A percentile compares a stretch with the other conserved stretches of the same genome.
These are phyloP conservation scores for Ceraceosorus guamensis DNA, from an alignment of 1,284 basidiomycete genomes.

Conservation along the genomic window DNA sequence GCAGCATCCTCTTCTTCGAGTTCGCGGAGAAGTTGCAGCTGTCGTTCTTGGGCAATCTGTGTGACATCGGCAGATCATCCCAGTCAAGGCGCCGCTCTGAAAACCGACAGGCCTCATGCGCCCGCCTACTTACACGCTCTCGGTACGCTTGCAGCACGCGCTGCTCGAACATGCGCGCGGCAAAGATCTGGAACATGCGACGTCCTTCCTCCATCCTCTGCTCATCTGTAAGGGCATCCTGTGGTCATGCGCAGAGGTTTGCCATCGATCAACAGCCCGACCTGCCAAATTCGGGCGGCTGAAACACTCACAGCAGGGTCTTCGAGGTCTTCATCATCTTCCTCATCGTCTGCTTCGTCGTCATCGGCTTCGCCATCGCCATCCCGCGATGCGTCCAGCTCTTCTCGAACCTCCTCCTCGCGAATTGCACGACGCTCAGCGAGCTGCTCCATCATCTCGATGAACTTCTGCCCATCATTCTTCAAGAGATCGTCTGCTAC, in stretches of 20 bases:
- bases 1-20: slow-evolving; percentile 79
- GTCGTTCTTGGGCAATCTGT: slow-evolving; percentile 75
- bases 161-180: slow-evolving; percentile 99
- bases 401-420: slow-evolving; percentile 59
- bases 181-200: slow-evolving; percentile 98
- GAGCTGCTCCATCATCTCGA: slow-evolving; percentile 99
- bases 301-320: slow-evolving; percentile 43
- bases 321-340: slow-evolving; percentile 48
- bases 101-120: neutral
- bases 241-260: slow-evolving; percentile 5
- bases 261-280: slow-evolving; percentile 1
- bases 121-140: slow-evolving; percentile 55
- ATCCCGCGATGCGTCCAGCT: slow-evolving; percentile 49
- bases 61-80: neutral
- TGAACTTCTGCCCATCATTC: slow-evolving; percentile 96
- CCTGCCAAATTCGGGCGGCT: slow-evolving; percentile 16
- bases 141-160: slow-evolving; percentile 86
- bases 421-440: slow-evolving; percentile 87
- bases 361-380: slow-evolving; percentile 28
- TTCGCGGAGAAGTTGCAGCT: slow-evolving; percentile 75
- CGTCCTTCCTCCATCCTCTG: slow-evolving; percentile 98
- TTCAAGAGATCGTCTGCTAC: slow-evolving; percentile 96
- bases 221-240: slow-evolving; percentile 52
- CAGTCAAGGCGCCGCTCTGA: neutral
- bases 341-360: slow-evolving; percentile 53